Evolutionary conservation across 441 rosid species (phyloP), one percentile per base, ranked within the genome.

Genomic region (Eutrema salsugineum): DNA sequence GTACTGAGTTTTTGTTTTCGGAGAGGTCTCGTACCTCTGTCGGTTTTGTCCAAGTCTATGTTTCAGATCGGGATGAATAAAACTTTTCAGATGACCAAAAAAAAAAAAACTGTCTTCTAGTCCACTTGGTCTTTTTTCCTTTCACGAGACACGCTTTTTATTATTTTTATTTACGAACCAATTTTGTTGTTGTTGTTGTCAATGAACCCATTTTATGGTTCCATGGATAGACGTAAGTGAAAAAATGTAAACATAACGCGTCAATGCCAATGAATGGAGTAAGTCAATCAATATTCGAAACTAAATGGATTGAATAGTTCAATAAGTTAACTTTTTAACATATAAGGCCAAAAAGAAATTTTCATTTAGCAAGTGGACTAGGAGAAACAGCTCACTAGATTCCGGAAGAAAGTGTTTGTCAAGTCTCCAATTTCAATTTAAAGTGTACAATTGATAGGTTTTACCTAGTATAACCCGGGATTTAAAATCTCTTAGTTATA

Each of bases 351-450:
- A 38, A 36, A 24, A 16, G 8, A 35, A 47, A 63, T 5, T 54
- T 40, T 71, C 27, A 53, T 15, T 15, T 63, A 11, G 47, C 70
- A 63, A 71, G 56, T 71, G 63, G 55, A 16, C 48, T 53, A 54
- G 11, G 42, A 63, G 39, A 43, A 71, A 63, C 70, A 71, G 56
- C 70, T 71, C 70, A 63, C 48, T 43, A 33, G 17, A 71, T 63
- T 63, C 55, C 63, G 63, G 63, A 33, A 54, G 11, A 22, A 71
- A 71, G 63, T 24, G 15, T 32, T 2, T 71, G 44, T 17, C 11
- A 49, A 70, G 12, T 49, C 50, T 48, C 68, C 61, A 50, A 17
- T 70, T 44, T 61, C 54, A 61, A 28, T 40, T 15, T 15, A 51
- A 30, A 24, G 11, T 51, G 38, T 35, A 57, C 24, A 30, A 22